phyloP scores from a whole-genome alignment of 306 rosid species.

The Rosa lucieae region DNA sequence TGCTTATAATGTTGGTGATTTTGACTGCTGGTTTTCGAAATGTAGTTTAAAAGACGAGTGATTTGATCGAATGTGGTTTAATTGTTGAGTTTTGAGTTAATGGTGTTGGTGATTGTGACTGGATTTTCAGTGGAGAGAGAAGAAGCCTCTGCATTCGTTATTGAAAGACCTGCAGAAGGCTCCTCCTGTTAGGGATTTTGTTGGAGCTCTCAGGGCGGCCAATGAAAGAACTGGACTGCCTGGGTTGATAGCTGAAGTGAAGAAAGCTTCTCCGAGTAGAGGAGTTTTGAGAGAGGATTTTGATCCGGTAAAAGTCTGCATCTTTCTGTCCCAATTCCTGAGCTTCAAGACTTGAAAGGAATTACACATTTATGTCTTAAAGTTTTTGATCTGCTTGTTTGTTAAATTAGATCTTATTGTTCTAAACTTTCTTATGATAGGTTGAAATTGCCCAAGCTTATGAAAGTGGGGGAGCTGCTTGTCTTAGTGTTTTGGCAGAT shows the following conservation, averaged over 20 bases:
- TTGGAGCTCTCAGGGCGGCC: slow-evolving; percentile 79
- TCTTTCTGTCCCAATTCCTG: neutral
- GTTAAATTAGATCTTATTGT: slow-evolving; percentile 6
- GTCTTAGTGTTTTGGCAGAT: slow-evolving; percentile 94
- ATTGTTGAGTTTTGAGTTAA: slow-evolving; percentile 1
- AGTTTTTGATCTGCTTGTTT: neutral
- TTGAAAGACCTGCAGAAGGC: slow-evolving; percentile 59
- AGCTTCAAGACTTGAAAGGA: neutral
- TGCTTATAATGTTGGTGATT: neutral
- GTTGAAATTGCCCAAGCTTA: slow-evolving; percentile 88
- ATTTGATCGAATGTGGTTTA: neutral
- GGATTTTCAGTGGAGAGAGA: slow-evolving; percentile 59
- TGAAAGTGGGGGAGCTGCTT: slow-evolving; percentile 98
- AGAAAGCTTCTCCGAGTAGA: slow-evolving; percentile 98
- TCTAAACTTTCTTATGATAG: slow-evolving; percentile 29
- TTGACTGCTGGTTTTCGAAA: neutral
- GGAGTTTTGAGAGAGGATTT: slow-evolving; percentile 91
- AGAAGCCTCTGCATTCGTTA: slow-evolving; percentile 55
- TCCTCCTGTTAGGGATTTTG: slow-evolving; percentile 78
- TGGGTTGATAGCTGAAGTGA: slow-evolving; percentile 97
- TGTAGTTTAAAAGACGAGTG: neutral
- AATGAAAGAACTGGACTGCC: slow-evolving; percentile 76
- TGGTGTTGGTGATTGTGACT: slow-evolving; percentile 4
- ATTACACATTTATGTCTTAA: neutral
- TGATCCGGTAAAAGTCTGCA: slow-evolving; percentile 63